These are phyloP conservation scores for Penicillium sp. DNA, from an alignment of 2,329 filamentous ascomycete species.

Conservation along the genomic window DNA sequence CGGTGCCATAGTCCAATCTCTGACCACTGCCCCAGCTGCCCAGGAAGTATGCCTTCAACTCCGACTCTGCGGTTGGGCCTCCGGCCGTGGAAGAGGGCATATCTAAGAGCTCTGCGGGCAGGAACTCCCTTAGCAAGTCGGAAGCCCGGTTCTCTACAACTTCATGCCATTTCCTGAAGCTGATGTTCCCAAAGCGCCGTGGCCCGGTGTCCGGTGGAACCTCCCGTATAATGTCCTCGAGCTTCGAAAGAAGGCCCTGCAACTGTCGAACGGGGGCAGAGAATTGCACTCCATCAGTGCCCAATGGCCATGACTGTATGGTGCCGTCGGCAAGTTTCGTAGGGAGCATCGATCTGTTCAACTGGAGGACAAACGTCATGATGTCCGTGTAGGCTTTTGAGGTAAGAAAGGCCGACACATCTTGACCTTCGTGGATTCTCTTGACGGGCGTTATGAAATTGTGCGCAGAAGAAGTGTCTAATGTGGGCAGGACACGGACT, in stretches of 20 bases:
- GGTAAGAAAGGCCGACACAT: constrained; percentile 73
- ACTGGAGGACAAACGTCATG: constrained; percentile 78
- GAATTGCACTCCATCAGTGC: constrained; percentile 41
- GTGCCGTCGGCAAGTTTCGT: constrained; percentile 44
- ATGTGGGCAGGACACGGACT: constrained; percentile 38
- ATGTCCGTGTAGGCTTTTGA: constrained; percentile 84
- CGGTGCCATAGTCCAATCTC: constrained; percentile 89
- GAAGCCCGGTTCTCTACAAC: constrained; percentile 59
- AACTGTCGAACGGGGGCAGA: constrained; percentile 60
- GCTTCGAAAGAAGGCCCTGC: constrained; percentile 58
- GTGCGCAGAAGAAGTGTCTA: constrained; percentile 49
- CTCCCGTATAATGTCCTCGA: constrained; percentile 66
- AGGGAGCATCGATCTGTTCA: constrained; percentile 82
- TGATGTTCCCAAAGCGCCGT: constrained; percentile 84
- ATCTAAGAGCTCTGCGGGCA: constrained; percentile 49
- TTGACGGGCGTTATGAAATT: constrained; percentile 67
- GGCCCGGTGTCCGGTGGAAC: constrained; percentile 81
- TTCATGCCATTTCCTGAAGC: constrained; percentile 77
- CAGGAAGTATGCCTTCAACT: constrained; percentile 73
- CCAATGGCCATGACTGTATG: constrained; percentile 49
- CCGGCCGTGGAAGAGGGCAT: constrained; percentile 24
- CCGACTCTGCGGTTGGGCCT: constrained; percentile 52
- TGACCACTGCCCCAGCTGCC: constrained; percentile 85
- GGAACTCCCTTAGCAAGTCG: constrained; percentile 52
- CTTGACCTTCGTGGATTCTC: constrained; percentile 74